phyloP scores from a whole-genome alignment of 768 basidiomycete genomes.

The Leccinum obscurum region DNA sequence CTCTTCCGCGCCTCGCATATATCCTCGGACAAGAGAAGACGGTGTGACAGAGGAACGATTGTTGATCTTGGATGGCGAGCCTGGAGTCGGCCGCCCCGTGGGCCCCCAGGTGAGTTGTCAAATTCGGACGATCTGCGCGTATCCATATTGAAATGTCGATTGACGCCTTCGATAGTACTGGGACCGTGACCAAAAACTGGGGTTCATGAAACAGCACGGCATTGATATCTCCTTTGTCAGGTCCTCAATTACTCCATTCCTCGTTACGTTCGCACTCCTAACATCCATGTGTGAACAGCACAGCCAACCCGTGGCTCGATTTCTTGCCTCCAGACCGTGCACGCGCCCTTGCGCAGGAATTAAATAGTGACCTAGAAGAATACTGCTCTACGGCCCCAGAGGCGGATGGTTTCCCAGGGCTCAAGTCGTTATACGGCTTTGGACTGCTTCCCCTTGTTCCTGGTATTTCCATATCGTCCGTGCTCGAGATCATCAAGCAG shows the following conservation, averaged over 20 bases:
- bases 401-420: slow-evolving; percentile 28
- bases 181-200: slow-evolving; percentile 74
- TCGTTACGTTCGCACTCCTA: slow-evolving; percentile 12
- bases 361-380: slow-evolving; percentile 76
- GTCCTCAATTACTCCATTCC: slow-evolving; percentile 35
- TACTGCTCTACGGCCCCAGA: slow-evolving; percentile 72
- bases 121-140: slow-evolving; percentile 3
- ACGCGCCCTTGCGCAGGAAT: slow-evolving; percentile 58
- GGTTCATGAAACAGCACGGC: slow-evolving; percentile 82
- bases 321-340: slow-evolving; percentile 75
- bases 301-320: slow-evolving; percentile 92
- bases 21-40: slow-evolving; percentile 43
- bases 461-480: slow-evolving; percentile 49
- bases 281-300: slow-evolving; percentile 41
- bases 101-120: slow-evolving; percentile 60
- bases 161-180: slow-evolving; percentile 53
- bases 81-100: slow-evolving; percentile 76
- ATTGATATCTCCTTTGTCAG: slow-evolving; percentile 81
- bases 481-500: slow-evolving; percentile 67
- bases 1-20: slow-evolving; percentile 64
- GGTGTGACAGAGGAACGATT: slow-evolving; percentile 64
- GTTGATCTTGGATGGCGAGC: slow-evolving; percentile 78
- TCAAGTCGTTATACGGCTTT: slow-evolving; percentile 79
- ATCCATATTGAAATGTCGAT: neutral
- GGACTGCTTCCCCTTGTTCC: slow-evolving; percentile 84